Percentiles rank a stretch among this genome's conserved stretches.
These are phyloP conservation scores for Sutorius eximius DNA, from an alignment of 1,284 basidiomycete species.

Conservation along the genomic window DNA sequence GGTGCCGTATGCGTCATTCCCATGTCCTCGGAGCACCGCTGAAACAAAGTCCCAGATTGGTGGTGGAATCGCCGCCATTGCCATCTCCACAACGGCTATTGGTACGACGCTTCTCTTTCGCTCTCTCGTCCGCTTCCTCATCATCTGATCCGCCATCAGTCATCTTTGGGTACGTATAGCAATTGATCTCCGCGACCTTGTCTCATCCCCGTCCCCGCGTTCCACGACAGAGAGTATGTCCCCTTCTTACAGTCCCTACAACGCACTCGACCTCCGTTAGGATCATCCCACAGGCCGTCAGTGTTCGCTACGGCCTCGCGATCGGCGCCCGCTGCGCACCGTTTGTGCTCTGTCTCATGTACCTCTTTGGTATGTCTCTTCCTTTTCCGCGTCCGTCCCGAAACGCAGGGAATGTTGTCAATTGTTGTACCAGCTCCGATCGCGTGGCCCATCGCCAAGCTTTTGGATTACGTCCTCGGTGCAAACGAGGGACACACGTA, in stretches of 20 bases:
- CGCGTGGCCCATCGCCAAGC: constrained; percentile 86
- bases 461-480: constrained; percentile 81
- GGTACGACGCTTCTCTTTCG: constrained; percentile 43
- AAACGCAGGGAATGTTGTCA: not conserved
- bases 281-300: constrained; percentile 86
- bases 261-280: constrained; percentile 35
- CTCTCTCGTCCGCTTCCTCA: not conserved
- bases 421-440: constrained; percentile 58
- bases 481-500: constrained; percentile 73
- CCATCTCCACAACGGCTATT: constrained; percentile 82
- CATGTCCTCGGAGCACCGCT: not conserved
- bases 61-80: constrained; percentile 82
- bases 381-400: not conserved
- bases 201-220: constrained; percentile 2
- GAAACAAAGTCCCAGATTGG: constrained; percentile 52
- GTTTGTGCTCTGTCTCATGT: constrained; percentile 80
- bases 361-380: constrained; percentile 57
- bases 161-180: constrained; percentile 70
- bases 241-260: not conserved
- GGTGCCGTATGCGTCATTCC: constrained; percentile 59
- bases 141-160: constrained; percentile 42
- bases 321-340: constrained; percentile 89
- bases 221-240: constrained; percentile 47
- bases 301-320: constrained; percentile 86
- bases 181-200: no score